Base-by-base conservation (phyloP, 2,329 filamentous ascomycete genomes). In the Penicillium sp. region DNA sequence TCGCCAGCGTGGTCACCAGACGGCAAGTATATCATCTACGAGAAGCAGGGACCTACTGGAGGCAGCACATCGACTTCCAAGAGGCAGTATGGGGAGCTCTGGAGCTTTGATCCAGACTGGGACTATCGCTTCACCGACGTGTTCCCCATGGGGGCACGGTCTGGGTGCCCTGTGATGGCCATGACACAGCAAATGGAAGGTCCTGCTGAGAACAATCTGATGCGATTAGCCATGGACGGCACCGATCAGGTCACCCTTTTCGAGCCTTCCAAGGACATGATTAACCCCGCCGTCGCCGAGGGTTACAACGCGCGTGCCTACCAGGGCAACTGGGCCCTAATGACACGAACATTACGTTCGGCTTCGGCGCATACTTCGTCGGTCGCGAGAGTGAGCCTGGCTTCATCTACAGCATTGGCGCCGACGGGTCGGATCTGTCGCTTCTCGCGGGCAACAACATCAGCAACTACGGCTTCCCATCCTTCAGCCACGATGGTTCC, bases 1-100 rank as follows among this genome's bases (percentile, higher is more conserved):
- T 24, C 53, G n/a, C 46, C 46, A 33, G 24, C 46, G 55, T 75
- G 73, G 72, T 75, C 73, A 5, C 70, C 68, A 0, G 71, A 75
- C 23, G 46, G 46, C 23, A 48, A 48, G 11, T 30, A 48, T 5
- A 20, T 48, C 6, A 30, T 48, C 24, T 48, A 48, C 16, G 46
- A 48, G 46, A 48, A 48, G 26, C 26, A 26, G 30, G 30, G 46
- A 7, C 26, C 46, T n/a, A 20, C 30, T 5, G 26, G 20, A 12
- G 30, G 30, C n/a, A 38, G 33, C 33, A 55, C 55, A 26, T 46
- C 48, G 14, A 51, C 47, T 18, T 47, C 52, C 24, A 52, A 47
- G 20, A 28, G 38, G 33, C 50, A 24, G 11, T 47, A 52, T 16
- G 30, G 53, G 3, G 30, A 48, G 46, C 46, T 48, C n/a, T 48